Conservation (phyloP, 2,329 filamentous ascomycete species). For the Neofusicoccum laricinum region DNA sequence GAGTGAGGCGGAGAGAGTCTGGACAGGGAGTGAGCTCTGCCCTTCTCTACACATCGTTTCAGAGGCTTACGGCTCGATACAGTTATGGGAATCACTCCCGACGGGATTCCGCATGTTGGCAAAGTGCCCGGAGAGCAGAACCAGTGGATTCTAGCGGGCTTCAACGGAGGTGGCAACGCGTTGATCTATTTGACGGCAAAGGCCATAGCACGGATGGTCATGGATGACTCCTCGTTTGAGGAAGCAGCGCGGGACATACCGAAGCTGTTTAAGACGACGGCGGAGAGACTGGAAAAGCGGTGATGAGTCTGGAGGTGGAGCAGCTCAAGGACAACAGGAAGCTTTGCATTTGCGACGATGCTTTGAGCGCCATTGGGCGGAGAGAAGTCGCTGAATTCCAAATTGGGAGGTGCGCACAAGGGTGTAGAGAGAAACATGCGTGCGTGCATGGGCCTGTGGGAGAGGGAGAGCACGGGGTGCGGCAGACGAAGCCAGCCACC, state of each 20-base stretch:
- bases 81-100: constrained; percentile 23
- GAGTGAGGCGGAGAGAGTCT: constrained; percentile 20
- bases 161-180: constrained; percentile 23
- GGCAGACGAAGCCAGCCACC: too few relatives aligned
- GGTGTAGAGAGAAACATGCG: too few relatives aligned
- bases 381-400: too few relatives aligned
- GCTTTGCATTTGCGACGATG: too few relatives aligned
- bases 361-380: too few relatives aligned
- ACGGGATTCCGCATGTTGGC: constrained; percentile 21
- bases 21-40: constrained; percentile 26
- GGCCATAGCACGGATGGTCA: constrained; percentile 42
- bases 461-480: too few relatives aligned
- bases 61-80: not conserved
- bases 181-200: constrained; percentile 29
- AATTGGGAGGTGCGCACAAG: too few relatives aligned
- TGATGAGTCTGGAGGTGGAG: too few relatives aligned
- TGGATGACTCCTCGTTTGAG: constrained; percentile 28
- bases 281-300: constrained; percentile 24
- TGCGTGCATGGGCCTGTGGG: too few relatives aligned
- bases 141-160: constrained; percentile 22
- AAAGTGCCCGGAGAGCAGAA: constrained; percentile 15
- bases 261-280: constrained; percentile 33
- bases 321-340: too few relatives aligned
- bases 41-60: not conserved
- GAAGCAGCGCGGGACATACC: constrained; percentile 35